phyloP scores from a whole-genome alignment of 305 asterid species.

The Striga hermonthica region DNA sequence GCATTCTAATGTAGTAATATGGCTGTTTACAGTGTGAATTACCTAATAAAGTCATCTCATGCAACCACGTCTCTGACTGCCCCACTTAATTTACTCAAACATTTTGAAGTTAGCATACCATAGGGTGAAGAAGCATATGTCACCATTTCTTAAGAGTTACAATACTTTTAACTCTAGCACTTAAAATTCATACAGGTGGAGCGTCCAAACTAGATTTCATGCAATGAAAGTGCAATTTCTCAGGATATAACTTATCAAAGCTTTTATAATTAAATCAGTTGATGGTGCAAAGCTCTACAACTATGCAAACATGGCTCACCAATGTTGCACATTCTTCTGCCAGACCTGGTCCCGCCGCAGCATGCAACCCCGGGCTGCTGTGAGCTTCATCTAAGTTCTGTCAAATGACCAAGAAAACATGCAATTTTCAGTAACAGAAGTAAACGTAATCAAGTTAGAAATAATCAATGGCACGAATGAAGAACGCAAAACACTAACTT shows the following conservation, averaged over 20 bases:
- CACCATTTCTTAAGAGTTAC: no score
- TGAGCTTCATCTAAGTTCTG: slow-evolving; percentile 90
- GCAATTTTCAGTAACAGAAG: slow-evolving; percentile 20
- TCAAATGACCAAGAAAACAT: slow-evolving; percentile 31
- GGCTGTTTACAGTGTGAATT: slow-evolving; percentile 12
- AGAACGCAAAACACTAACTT: not conserved
- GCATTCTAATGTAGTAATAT: not conserved
- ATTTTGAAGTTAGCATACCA: not conserved
- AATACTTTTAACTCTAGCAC: not conserved
- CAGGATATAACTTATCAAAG: slow-evolving; percentile 3
- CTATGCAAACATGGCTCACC: slow-evolving; percentile 36
- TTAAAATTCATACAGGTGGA: not conserved
- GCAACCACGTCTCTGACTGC: not conserved
- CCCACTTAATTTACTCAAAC: not conserved
- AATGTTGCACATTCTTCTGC: slow-evolving; percentile 84
- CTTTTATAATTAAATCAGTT: not conserved
- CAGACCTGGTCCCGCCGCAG: slow-evolving; percentile 93
- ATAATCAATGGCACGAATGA: not conserved
- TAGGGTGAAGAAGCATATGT: no score
- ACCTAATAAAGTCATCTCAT: not conserved
- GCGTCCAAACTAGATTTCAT: not conserved
- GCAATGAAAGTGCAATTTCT: not conserved
- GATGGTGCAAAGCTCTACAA: not conserved
- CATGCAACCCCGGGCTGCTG: slow-evolving; percentile 88
- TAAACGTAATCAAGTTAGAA: not conserved